Percentiles rank a stretch among this genome's conserved stretches.
These are phyloP conservation scores for Colletotrichum liaoningense DNA, from an alignment of 2,329 filamentous ascomycete species.

Conservation along the genomic window DNA sequence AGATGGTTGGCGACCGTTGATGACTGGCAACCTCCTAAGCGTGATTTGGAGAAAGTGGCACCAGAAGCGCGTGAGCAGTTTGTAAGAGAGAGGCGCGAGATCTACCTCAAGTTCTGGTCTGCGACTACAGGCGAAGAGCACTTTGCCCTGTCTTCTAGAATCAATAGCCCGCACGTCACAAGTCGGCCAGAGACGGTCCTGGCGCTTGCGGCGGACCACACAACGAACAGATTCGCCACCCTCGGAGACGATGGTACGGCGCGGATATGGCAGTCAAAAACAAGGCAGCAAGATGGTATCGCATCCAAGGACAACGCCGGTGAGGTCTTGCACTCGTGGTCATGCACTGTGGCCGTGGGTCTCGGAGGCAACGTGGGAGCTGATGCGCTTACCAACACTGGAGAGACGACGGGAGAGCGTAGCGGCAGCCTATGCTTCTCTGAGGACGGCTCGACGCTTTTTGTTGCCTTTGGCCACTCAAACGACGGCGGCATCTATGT, in stretches of 20 bases:
- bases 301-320: conserved; percentile 68
- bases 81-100: conserved; percentile 70
- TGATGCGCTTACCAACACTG: conserved; percentile 44
- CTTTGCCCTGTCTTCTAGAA: conserved; percentile 83
- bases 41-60: conserved; percentile 68
- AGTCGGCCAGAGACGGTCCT: conserved; percentile 70
- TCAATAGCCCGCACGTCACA: conserved; percentile 83
- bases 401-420: conserved; percentile 45
- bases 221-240: conserved; percentile 80
- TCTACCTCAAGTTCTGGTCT: conserved; percentile 92
- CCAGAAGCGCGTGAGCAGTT: conserved; percentile 56
- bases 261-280: conserved; percentile 83
- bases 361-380: conserved; percentile 45
- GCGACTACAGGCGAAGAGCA: conserved; percentile 65
- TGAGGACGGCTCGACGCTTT: conserved; percentile 86
- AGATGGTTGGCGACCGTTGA: conserved; percentile 93
- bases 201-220: conserved; percentile 78
- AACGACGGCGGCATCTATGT: conserved; percentile 76
- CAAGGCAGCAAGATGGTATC: conserved; percentile 75
- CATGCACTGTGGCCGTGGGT: conserved; percentile 59
- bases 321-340: conserved; percentile 78
- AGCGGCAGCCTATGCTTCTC: conserved; percentile 82
- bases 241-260: conserved; percentile 84
- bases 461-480: conserved; percentile 68
- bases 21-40: conserved; percentile 82